Evolutionary conservation across 495 filamentous ascomycete genomes (phyloP), one percentile per base, ranked within the genome.

Genomic region (Penicillium egyptiacum): DNA sequence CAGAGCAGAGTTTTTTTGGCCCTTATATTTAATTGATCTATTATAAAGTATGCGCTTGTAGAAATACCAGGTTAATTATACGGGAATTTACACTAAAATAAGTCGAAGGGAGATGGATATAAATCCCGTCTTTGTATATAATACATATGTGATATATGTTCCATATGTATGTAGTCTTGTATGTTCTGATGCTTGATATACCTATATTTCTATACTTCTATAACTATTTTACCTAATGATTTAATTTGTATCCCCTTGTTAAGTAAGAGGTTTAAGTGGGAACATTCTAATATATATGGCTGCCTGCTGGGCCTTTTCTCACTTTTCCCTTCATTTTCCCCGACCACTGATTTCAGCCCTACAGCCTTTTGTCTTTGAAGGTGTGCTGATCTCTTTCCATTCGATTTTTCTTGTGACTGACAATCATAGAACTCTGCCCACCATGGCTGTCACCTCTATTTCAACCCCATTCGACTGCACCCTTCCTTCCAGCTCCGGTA

Each of bases 401-500:
- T 10, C 12, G 9, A n/a, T 9, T 0, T 28, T 6, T 10, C 1
- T 3, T 9, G 22, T 44, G 20, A 28, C n/a, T 44, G 16, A 28
- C n/a, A 39, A 47, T 39, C 22, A 20, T 39, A 55, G 42, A 9
- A 37, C 22, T 26, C 16, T 10, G n/a, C 25, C 39, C 50, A 50
- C 30, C n/a, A 68, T 68, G 66, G 42, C 53, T 17, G 43, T 58
- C 39, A 33, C 64, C 20, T 62, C 64, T 40, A 37, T 58, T 40
- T 61, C 64, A 19, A 54, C 62, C 5, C 64, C 70, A 9, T 26
- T 66, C 45, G 65, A 75, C 61, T 69, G 49, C 35, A 70, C 59
- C 8, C 67, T 76, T 19, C 70, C 72, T n/a, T 66, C 69, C 25
- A 70, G 66, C 59, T 68, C 73, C 11, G 67, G 64, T 2, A 60